Evolutionary conservation across 2,329 filamentous ascomycete species (phyloP).

Genomic region (Penicillium sp.): DNA sequence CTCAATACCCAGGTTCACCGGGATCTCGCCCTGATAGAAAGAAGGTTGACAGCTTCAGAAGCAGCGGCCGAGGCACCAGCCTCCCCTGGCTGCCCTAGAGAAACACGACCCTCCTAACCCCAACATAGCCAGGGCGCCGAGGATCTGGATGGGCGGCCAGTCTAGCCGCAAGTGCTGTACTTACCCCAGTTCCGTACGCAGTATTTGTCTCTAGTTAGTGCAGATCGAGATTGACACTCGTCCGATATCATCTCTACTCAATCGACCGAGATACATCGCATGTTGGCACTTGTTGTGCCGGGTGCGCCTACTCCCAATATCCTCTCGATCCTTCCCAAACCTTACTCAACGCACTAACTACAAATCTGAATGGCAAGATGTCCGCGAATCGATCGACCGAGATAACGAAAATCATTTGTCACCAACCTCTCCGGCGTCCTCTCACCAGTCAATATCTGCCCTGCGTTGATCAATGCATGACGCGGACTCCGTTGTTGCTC

Average conservation of each 20-base stretch:
- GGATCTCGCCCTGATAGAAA: neutral
- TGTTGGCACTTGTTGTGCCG: neutral
- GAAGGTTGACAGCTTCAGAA: neutral
- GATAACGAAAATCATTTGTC: neutral
- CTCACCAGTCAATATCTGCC: neutral
- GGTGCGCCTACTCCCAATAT: neutral
- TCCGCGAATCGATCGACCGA: slow-evolving; percentile 1
- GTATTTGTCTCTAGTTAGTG: neutral
- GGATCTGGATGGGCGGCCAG: slow-evolving; percentile 1
- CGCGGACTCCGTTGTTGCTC: neutral
- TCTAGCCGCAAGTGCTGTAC: neutral
- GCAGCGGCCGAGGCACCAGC: neutral
- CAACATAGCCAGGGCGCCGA: slow-evolving; percentile 4
- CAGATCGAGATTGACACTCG: slow-evolving; percentile 1
- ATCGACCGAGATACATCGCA: neutral
- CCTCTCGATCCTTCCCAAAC: neutral
- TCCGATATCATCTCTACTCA: neutral
- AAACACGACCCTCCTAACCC: neutral
- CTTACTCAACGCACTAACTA: neutral
- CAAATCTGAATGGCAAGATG: neutral
- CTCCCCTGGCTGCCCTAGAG: neutral
- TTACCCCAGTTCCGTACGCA: no score
- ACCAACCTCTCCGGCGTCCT: neutral
- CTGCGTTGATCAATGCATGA: neutral
- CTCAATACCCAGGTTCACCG: neutral